Conservation (phyloP, 345 rosid genomes). For the Heritiera littoralis region DNA sequence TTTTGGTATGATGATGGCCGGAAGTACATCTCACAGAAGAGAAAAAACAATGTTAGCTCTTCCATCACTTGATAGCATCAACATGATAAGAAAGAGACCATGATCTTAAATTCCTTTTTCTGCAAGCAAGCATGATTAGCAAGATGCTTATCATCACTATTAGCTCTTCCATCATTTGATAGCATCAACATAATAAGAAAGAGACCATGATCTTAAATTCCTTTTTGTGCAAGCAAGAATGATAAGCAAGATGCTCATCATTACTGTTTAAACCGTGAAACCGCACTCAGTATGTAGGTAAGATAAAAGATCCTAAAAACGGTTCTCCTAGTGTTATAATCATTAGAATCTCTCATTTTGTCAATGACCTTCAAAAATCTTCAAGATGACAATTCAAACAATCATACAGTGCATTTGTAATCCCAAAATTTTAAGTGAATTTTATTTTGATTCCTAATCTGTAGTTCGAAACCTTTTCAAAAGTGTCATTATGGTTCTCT, state of each 20-base stretch:
- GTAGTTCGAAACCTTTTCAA: too few species aligned
- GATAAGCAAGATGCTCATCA: neutral
- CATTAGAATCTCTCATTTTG: neutral
- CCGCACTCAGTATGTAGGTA: neutral
- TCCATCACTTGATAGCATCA: constrained; percentile 31
- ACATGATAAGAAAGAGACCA: neutral
- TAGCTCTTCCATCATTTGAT: too few species aligned
- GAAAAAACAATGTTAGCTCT: constrained; percentile 87
- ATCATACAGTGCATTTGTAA: too few species aligned
- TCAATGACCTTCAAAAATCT: neutral
- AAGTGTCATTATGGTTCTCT: too few species aligned
- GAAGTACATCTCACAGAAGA: constrained; percentile 97
- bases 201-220: neutral
- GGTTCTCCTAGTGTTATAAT: neutral
- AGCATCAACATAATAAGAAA: neutral
- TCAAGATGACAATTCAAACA: neutral
- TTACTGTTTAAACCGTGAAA: neutral
- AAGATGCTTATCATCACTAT: neutral
- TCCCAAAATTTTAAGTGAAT: too few species aligned
- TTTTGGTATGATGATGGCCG: constrained; percentile 72
- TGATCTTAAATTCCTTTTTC: neutral
- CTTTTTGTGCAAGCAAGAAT: neutral
- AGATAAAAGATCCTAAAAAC: neutral
- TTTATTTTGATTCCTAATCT: too few species aligned
- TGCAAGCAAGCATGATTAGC: neutral